Evolutionary conservation across 1,139 yeast species (phyloP), one percentile per base, ranked within the genome.

Genomic region (Suhomyces choctaworum): DNA sequence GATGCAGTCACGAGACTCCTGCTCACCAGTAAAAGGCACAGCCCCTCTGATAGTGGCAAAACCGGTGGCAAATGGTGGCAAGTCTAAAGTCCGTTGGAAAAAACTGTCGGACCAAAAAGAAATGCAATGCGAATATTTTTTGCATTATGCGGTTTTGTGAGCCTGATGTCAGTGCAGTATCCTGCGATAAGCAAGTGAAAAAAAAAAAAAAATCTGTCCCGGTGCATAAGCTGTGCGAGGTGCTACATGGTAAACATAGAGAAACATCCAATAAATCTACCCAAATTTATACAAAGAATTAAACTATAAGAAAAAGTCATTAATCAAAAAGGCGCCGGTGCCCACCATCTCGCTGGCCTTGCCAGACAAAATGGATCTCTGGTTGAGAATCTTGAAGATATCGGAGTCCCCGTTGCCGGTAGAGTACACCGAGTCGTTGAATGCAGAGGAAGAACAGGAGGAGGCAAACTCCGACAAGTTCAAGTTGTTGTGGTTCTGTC

Each of bases 341-440:
- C 78, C 70, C 37, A 76, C 72, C 75, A 75, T 75, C 55, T 75
- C 80, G 42, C 77, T 68, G 35, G 78, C 77, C 47, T 65, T 69
- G 37, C 80, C 80, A 24, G 73, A 60, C 44, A 70, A 55, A 35
- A 75, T 58, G 37, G 75, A 66, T 39, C 73, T 60, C 41, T 68
- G 65, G 49, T 73, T 75, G 47, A 75, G 58, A 32, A 64, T 54
- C 46, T 58, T 61, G 31, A 56, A 54, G 20, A 62, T 46, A 38
- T 62, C 64, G 20, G 51, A 45, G 29, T 46, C 47, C 7, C 31
- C 24, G 13, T 36, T 31, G 22, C 30, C 27, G 27, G 29, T 29
- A 5, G 36, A 27, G 8, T 17, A 17, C 16, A 32, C 22, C 17
- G 29, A 25, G 9, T 34, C 37, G 11, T 32, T 20, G n/a, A 28